Percentiles rank a stretch among this genome's conserved stretches.
These are phyloP conservation scores for Fagopyrum homotropicum DNA, from an alignment of 148 eudicot genomes.

Conservation along the genomic window DNA sequence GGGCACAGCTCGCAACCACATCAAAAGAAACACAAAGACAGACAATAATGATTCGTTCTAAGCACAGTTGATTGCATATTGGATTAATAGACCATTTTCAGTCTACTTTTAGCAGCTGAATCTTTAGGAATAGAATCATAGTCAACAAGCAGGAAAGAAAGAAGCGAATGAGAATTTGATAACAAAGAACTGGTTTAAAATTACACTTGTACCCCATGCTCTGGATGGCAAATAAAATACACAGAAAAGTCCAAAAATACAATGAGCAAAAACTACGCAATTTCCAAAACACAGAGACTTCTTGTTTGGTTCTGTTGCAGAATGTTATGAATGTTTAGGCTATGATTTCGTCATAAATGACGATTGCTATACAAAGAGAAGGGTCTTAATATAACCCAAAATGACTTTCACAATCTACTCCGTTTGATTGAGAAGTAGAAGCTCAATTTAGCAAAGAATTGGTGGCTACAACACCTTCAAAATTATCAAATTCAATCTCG, in stretches of 20 bases:
- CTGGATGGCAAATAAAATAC: not conserved
- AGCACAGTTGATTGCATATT: not conserved
- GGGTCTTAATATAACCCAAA: not conserved
- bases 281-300: not conserved
- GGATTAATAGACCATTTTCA: not conserved
- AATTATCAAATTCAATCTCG: not conserved
- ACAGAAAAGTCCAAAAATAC: not conserved
- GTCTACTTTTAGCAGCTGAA: not conserved
- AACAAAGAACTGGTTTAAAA: not conserved
- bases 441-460: not conserved
- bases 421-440: not conserved
- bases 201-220: not conserved
- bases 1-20: too few species aligned
- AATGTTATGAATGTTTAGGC: not conserved
- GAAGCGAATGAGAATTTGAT: not conserved
- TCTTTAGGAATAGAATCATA: not conserved
- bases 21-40: too few species aligned
- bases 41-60: too few species aligned
- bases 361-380: not conserved
- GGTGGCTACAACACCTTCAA: not conserved
- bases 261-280: not conserved
- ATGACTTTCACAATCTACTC: not conserved
- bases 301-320: not conserved
- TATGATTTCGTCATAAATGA: not conserved
- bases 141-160: not conserved